These are phyloP conservation scores for Penicillium nucicola DNA, from an alignment of 495 filamentous ascomycete species.

Conservation along the genomic window DNA sequence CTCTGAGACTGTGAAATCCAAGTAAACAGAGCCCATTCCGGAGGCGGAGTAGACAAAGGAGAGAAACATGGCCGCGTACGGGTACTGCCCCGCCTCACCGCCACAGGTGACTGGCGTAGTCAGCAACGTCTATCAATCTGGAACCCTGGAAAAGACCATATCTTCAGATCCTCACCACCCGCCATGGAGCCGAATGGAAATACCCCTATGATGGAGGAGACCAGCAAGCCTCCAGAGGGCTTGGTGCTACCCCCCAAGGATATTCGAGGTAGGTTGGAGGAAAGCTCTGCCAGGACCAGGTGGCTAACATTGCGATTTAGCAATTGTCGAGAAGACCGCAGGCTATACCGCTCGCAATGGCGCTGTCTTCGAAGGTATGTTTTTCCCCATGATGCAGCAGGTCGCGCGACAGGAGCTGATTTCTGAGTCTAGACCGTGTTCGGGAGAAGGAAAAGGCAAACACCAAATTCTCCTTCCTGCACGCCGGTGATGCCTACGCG, in stretches of 20 bases:
- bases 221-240: conserved; percentile 74
- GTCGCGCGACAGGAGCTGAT: too few species aligned
- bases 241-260: conserved; percentile 82
- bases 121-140: not conserved
- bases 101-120: conserved; percentile 4
- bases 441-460: conserved; percentile 82
- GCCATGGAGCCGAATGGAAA: conserved; percentile 57
- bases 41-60: not conserved
- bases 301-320: conserved; percentile 37
- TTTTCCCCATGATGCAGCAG: conserved; percentile 1
- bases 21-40: conserved; percentile 4
- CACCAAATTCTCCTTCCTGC: conserved; percentile 88
- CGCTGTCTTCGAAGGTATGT: conserved; percentile 70
- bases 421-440: conserved; percentile 58
- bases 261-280: conserved; percentile 56
- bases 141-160: not conserved
- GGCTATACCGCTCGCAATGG: conserved; percentile 87
- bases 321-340: conserved; percentile 91
- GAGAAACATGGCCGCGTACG: conserved; percentile 5
- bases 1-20: not conserved
- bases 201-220: conserved; percentile 47
- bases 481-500: conserved; percentile 76
- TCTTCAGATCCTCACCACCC: conserved; percentile 8
- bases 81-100: not conserved
- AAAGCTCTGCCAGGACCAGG: not conserved